Evolutionary conservation across 2,329 filamentous ascomycete genomes (phyloP), one percentile per base, ranked within the genome.

Genomic region (Sporothrix sp.): DNA sequence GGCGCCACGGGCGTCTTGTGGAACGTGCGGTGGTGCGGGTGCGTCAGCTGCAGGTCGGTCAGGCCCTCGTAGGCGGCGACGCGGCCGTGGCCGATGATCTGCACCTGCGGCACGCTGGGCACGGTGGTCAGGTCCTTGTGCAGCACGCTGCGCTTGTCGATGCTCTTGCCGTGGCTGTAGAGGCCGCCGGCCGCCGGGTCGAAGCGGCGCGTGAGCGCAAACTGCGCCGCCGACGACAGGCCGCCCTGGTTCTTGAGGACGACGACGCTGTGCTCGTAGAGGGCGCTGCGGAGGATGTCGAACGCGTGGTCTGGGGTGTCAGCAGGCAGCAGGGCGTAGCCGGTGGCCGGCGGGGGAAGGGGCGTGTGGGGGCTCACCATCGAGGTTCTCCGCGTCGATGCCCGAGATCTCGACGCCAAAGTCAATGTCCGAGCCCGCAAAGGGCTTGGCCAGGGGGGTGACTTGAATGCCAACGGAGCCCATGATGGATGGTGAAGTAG

Each of bases 121-220:
- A 89, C 78, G 0, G 85, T 89, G 67, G 88, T 88, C n/a, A 89
- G 71, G 59, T 90, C 85, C 0, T 85, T 85, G 61, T 89, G 84
- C 9, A 90, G 73, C 59, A 90, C 80, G 52, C 71, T 76, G 39
- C 74, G 76, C 62, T 74, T 74, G 39, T 87, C 84, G 44, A 87
- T 71, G 0, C 82, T 85, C 65, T 83, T 85, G 60, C 84, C 85
- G 62, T 89, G 85, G 11, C 85, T 85, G 64, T 89, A 90, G n/a
- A 54, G 28, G n/a, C 43, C 45, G 7, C 74, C 75, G 7, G 73
- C 72, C 5, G 70, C 60, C 0, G 84, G 84, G 58, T 90, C 85
- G 64, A 90, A 90, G 48, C 78, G 77, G 38, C 76, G 79, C 2
- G 84, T 90, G 38, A 90, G 71, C 54, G 83, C 78, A 59, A 81